phyloP scores from a whole-genome alignment of 2,329 filamentous ascomycete species.

The Paracorniculantispora psalliotae region DNA sequence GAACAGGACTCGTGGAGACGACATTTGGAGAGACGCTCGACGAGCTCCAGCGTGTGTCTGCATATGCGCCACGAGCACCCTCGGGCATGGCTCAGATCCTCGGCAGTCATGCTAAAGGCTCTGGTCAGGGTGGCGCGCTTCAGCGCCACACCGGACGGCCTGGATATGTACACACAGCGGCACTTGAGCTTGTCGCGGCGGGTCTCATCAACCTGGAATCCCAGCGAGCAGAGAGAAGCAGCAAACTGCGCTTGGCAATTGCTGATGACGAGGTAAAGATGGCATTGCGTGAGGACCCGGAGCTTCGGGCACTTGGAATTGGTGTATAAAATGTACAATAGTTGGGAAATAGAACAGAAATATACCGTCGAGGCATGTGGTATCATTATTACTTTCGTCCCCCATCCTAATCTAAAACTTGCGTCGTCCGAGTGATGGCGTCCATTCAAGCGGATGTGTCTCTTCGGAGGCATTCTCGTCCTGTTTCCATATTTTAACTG shows the following conservation, averaged over 20 bases:
- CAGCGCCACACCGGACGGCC: slow-evolving; percentile 29
- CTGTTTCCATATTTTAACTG: slow-evolving; percentile 92
- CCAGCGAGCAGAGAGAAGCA: slow-evolving; percentile 75
- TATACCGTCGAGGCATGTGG: slow-evolving; percentile 5
- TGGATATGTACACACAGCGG: slow-evolving; percentile 59
- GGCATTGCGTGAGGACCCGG: slow-evolving; percentile 81
- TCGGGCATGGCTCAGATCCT: slow-evolving; percentile 35
- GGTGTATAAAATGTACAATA: slow-evolving; percentile 29
- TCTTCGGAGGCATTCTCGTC: slow-evolving; percentile 89
- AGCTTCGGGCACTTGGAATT: slow-evolving; percentile 76
- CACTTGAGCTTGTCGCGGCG: slow-evolving; percentile 78
- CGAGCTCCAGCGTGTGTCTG: slow-evolving; percentile 49
- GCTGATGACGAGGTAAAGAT: slow-evolving; percentile 87
- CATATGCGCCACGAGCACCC: slow-evolving; percentile 30
- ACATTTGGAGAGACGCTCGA: slow-evolving; percentile 85
- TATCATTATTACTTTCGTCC: slow-evolving; percentile 4
- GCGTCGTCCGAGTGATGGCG: slow-evolving; percentile 69
- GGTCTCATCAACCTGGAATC: slow-evolving; percentile 83
- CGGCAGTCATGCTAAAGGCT: slow-evolving; percentile 23
- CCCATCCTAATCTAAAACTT: slow-evolving; percentile 54
- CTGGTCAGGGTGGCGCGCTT: slow-evolving; percentile 19
- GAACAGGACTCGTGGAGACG: slow-evolving; percentile 82
- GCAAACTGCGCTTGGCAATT: slow-evolving; percentile 79
- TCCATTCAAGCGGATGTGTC: slow-evolving; percentile 89
- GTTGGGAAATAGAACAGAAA: slow-evolving; percentile 8